Conservation (phyloP, 2,329 filamentous ascomycete species). For the Pseudofabraea citricarpa region DNA sequence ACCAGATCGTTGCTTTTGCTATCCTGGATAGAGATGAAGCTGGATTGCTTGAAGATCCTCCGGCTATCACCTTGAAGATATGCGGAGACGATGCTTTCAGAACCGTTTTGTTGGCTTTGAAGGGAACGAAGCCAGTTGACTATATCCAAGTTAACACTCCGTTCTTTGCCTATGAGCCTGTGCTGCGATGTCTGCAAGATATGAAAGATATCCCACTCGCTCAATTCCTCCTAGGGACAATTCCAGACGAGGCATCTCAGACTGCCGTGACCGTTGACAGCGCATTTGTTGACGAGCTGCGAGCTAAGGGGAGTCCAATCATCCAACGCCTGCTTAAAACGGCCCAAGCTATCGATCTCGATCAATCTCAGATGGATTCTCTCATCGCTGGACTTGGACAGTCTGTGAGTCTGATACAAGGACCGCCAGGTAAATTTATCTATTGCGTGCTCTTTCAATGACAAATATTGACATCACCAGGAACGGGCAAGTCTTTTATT, state of each 20-base stretch:
- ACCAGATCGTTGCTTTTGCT: constrained; percentile 55
- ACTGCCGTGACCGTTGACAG: constrained; percentile 11
- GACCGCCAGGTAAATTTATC: constrained; percentile 50
- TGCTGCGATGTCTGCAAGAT: constrained; percentile 54
- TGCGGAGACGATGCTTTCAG: constrained; percentile 39
- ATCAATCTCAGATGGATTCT: constrained; percentile 51
- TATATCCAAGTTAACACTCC: constrained; percentile 61
- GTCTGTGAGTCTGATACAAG: constrained; percentile 60
- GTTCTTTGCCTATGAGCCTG: constrained; percentile 65
- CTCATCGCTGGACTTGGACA: constrained; percentile 48
- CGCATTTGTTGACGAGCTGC: constrained; percentile 22
- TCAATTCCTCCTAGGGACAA: constrained; percentile 43
- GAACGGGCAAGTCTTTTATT: constrained; percentile 72
- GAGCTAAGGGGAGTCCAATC: constrained; percentile 20
- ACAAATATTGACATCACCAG: constrained; percentile 37
- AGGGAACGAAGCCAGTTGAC: constrained; percentile 27
- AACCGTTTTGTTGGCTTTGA: constrained; percentile 41
- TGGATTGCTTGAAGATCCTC: constrained; percentile 36
- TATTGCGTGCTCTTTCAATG: constrained; percentile 4
- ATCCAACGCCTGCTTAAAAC: constrained; percentile 28
- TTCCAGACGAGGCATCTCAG: constrained; percentile 10
- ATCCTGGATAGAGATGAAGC: constrained; percentile 47
- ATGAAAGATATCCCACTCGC: constrained; percentile 52
- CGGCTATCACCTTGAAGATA: constrained; percentile 48
- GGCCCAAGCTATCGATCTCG: constrained; percentile 33